Base-by-base conservation (phyloP, 306 rosid species). In the Morella rubra region DNA sequence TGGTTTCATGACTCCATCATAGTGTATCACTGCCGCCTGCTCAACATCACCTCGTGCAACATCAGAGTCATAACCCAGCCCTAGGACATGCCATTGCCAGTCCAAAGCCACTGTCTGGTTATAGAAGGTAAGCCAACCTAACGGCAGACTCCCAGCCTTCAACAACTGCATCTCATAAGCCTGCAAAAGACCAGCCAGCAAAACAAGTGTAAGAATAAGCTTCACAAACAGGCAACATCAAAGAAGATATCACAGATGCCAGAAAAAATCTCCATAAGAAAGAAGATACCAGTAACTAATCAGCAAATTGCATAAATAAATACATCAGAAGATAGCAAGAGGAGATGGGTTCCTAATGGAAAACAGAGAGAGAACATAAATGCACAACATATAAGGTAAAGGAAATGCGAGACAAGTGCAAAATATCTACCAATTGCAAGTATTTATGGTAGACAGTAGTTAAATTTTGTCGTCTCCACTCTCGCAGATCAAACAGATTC, bases 121-220 rank as follows among this genome's bases (percentile, higher is more conserved):
- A 79, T 90, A 91, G 82, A 96, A 96, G 70, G 98, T 91, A 74
- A 87, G 77, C 99, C 99, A 96, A 65, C 97, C 99, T 65, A 96
- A 52, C 70, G 98, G 97, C 80, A 91, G 89, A 80, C 90, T 91
- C 78, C 96, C 99, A 16, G 75, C 82, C 69, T 76, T 79, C 89
- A 86, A 91, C 85, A 96, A 79, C 37, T 93, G 96, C 81, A 85
- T 89, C 76, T 87, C 40, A 15, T 70, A 78, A 85, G 92, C 91
- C 99, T 95, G 97, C 81, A 84, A 81, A 14, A 41, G 69, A 53
- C 62, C 71, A 78, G 73, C 76, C 65, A 78, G 69, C 50, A 46
- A 73, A 60, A 61, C 40, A 73, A n/a, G 41, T 70, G 72, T 76
- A 12, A 83, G 61, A 61, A 50, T 14, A 1, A 32, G 12, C 19